Base-by-base conservation (phyloP, 352 stramenopile genomes). In the Pythium folliculosum region DNA sequence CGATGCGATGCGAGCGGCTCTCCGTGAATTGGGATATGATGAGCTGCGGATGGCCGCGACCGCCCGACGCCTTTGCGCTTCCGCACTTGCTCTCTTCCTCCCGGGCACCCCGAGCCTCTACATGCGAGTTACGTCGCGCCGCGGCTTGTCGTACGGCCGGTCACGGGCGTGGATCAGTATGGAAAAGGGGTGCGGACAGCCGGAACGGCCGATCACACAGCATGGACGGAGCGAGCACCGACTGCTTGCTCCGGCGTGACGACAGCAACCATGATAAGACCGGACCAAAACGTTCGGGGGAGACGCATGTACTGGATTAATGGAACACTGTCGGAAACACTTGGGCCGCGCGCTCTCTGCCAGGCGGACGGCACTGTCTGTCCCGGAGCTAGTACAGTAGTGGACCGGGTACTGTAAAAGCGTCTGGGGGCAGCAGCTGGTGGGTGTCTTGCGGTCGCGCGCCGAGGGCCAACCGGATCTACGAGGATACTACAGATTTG, bases 21-120 rank as follows among this genome's bases (percentile, higher is more conserved):
- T 47, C 50, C 17, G 60, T 57, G 51, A 67, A 67, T 60, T 67
- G 60, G 60, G 52, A 55, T 67, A 44, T 67, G 57, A 51, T 63
- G 32, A 19, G 7, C 17, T 48, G 9, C 9, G 3, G 22, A 44
- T 21, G 22, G 22, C 5, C n/a, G 5, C 12, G 30, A n/a, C n/a
- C n/a, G n/a, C n/a, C n/a, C n/a, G n/a, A n/a, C 30, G 25, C 6
- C 51, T 14, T 45, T 14, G 5, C n/a, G 19, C 35, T 60, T 4
- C 21, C 37, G 23, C n/a, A 17, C 52, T 60, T 48, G 32, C 21
- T 25, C 52, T 57, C 50, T 44, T 32, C 48, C 21, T 54, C 16
- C 16, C 8, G 1, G 19, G 4, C 32, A 21, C n/a, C n/a, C 32
- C 52, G 30, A 59, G 32, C 35, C 32, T 59, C 30, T 48, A 48